Evolutionary conservation across 164 flowering plant genomes (phyloP), one percentile per base, ranked within the genome.

Genomic region (Dillenia suffruticosa): DNA sequence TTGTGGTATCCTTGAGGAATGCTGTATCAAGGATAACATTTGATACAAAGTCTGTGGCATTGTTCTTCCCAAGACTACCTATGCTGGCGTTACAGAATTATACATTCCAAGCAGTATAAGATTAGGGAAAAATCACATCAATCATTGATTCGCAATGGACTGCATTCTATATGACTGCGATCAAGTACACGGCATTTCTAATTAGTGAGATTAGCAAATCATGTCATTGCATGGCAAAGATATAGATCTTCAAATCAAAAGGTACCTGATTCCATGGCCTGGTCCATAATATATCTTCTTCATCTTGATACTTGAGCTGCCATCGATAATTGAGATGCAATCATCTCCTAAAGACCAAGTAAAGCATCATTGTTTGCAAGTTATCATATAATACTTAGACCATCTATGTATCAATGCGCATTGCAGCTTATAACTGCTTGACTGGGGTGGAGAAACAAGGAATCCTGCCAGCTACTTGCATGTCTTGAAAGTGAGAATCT

Each of bases 61-160:
- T 92, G 78, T 87, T 82, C 82, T 92, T 82, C 62, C 99, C 99
- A 44, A 95, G 93, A 73, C 97, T 95, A 61, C 99, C 99, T 14
- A 95, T 89, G 82, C 99, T 95, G 69, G 44, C 32, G 51, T 43
- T 56, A n/a, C n/a, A 62, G 2, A 67, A 26, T 48, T 45, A n/a
- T 50, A 32, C 40, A 32, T 32, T 32, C 40, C 5, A 32, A 32
- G 53, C 62, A 61, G 32, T 47, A 44, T 52, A 40, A 58, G 16
- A 44, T 9, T 49, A 8, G 4, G 16, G 61, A 15, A 16, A 2
- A 26, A 11, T 7, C 49, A 1, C 26, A 40, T 47, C 0, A 32
- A 0, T 32, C 40, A 32, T 32, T 0, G 7, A 32, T 32, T 32
- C 40, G 7, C 40, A 32, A 32, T 5, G 40, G 40, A 32, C 40